A percentile compares a stretch with the other conserved stretches of the same genome.
These are phyloP conservation scores for Penicillium samsonianum DNA, from an alignment of 495 filamentous ascomycete genomes.

Conservation along the genomic window DNA sequence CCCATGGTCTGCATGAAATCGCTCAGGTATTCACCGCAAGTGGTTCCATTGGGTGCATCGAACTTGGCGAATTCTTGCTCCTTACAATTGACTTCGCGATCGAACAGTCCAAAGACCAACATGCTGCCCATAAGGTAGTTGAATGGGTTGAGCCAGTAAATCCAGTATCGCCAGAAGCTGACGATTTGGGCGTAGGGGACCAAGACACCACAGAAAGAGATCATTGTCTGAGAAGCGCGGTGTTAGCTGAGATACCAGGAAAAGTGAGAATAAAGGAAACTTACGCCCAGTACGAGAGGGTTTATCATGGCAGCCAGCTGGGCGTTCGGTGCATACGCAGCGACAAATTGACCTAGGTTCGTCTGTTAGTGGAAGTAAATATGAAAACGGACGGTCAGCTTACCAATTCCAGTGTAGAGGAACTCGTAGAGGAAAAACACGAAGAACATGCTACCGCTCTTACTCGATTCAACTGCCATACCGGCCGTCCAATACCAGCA, in stretches of 20 bases:
- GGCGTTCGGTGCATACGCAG: constrained; percentile 58
- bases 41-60: constrained; percentile 45
- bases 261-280: not conserved
- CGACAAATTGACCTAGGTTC: constrained; percentile 48
- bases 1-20: constrained; percentile 49
- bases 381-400: not conserved
- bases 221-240: constrained; percentile 36
- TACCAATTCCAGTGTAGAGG: constrained; percentile 57
- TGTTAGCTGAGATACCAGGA: not conserved
- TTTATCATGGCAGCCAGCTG: constrained; percentile 55
- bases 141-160: constrained; percentile 69
- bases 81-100: constrained; percentile 55
- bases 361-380: not conserved
- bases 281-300: constrained; percentile 51
- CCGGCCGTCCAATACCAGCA: constrained; percentile 55
- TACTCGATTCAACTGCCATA: constrained; percentile 37
- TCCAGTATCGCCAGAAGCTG: constrained; percentile 70
- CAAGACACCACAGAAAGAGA: constrained; percentile 52
- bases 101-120: constrained; percentile 56
- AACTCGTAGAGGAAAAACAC: constrained; percentile 55
- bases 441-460: constrained; percentile 55
- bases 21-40: constrained; percentile 58
- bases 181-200: constrained; percentile 48
- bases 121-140: constrained; percentile 65
- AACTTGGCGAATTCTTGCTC: constrained; percentile 57